phyloP scores from a whole-genome alignment of 1,139 yeast species.

The Taphrina betulina region DNA sequence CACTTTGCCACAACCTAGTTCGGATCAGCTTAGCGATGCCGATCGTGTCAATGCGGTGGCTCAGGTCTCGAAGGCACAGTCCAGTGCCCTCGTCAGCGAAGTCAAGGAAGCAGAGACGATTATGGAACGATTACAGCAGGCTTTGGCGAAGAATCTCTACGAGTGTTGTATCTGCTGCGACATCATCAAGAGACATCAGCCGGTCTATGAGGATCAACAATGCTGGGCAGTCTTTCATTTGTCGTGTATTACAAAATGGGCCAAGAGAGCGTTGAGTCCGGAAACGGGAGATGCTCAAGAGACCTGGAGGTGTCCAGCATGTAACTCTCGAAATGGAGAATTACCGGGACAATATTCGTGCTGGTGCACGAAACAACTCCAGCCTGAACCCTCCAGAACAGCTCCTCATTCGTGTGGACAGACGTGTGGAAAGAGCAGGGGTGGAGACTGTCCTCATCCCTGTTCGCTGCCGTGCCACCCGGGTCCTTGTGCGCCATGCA shows the following conservation, averaged over 20 bases:
- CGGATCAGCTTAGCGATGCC: too few relatives aligned
- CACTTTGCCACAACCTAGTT: too few relatives aligned
- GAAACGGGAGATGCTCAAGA: conserved; percentile 40
- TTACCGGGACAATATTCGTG: conserved; percentile 69
- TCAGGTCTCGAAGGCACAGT: too few relatives aligned
- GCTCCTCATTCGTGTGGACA: conserved; percentile 89
- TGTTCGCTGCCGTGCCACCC: conserved; percentile 82
- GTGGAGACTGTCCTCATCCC: conserved; percentile 61
- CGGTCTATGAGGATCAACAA: conserved; percentile 38
- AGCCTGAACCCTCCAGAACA: conserved; percentile 60
- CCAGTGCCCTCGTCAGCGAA: background rate
- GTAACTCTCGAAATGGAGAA: conserved; percentile 55
- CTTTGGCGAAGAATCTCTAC: conserved; percentile 31
- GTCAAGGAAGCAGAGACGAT: conserved; percentile 22
- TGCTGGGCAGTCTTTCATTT: conserved; percentile 40
- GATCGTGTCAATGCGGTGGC: too few relatives aligned
- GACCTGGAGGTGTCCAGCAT: conserved; percentile 86
- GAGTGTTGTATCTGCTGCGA: conserved; percentile 40
- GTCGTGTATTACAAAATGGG: conserved; percentile 40
- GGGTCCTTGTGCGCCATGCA: conserved; percentile 82
- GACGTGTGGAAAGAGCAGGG: conserved; percentile 57
- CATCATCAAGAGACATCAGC: conserved; percentile 37
- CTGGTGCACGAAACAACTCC: conserved; percentile 81
- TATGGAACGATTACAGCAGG: conserved; percentile 20
- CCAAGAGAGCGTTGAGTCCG: conserved; percentile 34